These are phyloP conservation scores for Solanum etuberosum DNA, from an alignment of 257 asterid species.

Conservation along the genomic window DNA sequence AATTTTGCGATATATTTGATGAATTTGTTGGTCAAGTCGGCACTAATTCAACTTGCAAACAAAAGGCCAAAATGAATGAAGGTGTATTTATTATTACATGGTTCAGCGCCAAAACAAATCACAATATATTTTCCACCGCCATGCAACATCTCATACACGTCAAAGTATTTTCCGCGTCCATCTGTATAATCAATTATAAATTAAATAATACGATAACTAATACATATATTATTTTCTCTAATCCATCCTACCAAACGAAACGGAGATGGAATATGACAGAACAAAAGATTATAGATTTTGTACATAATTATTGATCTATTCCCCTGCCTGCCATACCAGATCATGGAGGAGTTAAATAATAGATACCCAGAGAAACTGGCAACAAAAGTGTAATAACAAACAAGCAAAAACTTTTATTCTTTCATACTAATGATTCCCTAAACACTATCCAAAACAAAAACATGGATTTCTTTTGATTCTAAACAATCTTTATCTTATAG, in stretches of 20 bases:
- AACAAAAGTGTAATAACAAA: neutral
- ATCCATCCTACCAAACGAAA: no score
- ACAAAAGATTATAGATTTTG: neutral
- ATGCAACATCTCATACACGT: neutral
- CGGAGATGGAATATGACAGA: neutral
- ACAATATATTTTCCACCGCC: neutral
- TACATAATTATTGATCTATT: neutral
- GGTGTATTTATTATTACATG: neutral
- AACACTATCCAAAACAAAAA: constrained; percentile 3
- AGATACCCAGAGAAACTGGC: neutral
- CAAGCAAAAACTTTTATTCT: constrained; percentile 11
- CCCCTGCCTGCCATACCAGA: neutral
- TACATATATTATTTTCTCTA: no score
- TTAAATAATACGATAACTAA: no score
- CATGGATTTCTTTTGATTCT: neutral
- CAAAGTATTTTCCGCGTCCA: neutral
- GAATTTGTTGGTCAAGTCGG: neutral
- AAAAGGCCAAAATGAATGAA: neutral
- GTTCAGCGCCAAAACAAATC: neutral
- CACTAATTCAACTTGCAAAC: neutral
- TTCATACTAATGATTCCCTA: neutral
- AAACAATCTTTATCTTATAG: neutral
- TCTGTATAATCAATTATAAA: neutral
- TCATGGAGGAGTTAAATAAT: neutral
- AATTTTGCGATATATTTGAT: neutral